Base-by-base conservation (phyloP, 2,329 filamentous ascomycete species). In the Stachybotrys chlorohalonatus region DNA sequence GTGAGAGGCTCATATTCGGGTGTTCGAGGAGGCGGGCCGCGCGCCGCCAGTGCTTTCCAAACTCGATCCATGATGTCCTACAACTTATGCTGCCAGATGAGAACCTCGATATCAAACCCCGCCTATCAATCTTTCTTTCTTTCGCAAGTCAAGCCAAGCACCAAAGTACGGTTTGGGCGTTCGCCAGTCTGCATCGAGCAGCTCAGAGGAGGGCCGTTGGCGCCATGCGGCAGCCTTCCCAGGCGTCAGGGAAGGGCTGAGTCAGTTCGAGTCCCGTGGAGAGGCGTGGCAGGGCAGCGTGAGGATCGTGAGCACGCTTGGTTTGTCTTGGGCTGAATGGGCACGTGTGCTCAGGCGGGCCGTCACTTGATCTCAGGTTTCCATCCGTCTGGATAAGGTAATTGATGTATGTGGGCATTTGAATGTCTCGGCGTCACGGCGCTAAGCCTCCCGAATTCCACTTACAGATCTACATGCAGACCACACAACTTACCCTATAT, bases 1-100 rank as follows among this genome's bases (percentile, higher is more conserved):
- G 59, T 63, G 52, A 72, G 61, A 36, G 69, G 68, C 54, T 67
- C 63, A 55, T 72, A 72, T 52, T 69, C 68, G 49, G 64, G 62
- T 15, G 55, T 55, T 42, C 32, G 42, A 15, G 62, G 56, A 4
- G 60, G 62, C 31, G 56, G 52, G 49, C 55, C 63, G 30, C 36
- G 36, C 8, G 36, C 24, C 24, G 54, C 55, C 24, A 67, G 53
- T 32, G 59, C 60, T 54, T 56, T 60, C 54, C 65, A 60, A 47
- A 65, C 57, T 31, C 64, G 62, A 42, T 67, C 62, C 67, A 69
- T 67, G 53, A 17, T 45, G 49, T 24, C 24, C 24, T 24, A 24
- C 24, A 24, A 24, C 24, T 2, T 24, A 24, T 24, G 24, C 24
- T 4, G 24, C 24, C 24, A 24, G 24, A 4, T 24, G 24, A 24